Conservation (phyloP, 768 basidiomycete genomes). For the Russula vinacea region DNA sequence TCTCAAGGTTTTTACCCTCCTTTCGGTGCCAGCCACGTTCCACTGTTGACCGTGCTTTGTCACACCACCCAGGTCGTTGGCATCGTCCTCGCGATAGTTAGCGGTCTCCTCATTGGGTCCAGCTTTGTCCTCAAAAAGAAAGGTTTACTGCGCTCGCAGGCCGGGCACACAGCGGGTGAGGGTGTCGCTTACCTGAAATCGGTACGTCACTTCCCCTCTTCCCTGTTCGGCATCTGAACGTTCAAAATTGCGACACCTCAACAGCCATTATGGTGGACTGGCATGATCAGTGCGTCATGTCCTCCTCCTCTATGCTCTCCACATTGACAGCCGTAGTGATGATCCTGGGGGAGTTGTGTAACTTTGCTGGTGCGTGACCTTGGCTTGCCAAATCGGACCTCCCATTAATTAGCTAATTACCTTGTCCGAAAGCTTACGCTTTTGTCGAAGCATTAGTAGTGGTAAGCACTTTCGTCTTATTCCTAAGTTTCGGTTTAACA, state of each 20-base stretch:
- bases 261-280: conserved; percentile 88
- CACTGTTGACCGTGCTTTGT: not conserved
- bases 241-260: conserved; percentile 6
- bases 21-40: not conserved
- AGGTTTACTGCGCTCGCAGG: conserved; percentile 76
- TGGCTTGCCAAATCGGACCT: conserved; percentile 34
- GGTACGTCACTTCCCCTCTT: conserved; percentile 45
- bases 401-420: conserved; percentile 26
- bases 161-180: conserved; percentile 73
- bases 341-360: conserved; percentile 87
- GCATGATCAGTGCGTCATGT: conserved; percentile 71
- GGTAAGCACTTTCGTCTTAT: conserved; percentile 42
- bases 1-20: conserved; percentile 21
- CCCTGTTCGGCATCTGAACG: conserved; percentile 1
- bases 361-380: conserved; percentile 67
- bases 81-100: conserved; percentile 68
- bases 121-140: conserved; percentile 99
- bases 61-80: conserved; percentile 56
- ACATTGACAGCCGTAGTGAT: conserved; percentile 54
- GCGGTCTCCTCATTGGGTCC: conserved; percentile 86
- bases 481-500: conserved; percentile 15
- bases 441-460: conserved; percentile 93
- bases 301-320: not conserved
- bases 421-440: conserved; percentile 59
- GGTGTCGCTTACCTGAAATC: conserved; percentile 96